phyloP scores from a whole-genome alignment of 257 asterid genomes.

The Solanum dulcamara region DNA sequence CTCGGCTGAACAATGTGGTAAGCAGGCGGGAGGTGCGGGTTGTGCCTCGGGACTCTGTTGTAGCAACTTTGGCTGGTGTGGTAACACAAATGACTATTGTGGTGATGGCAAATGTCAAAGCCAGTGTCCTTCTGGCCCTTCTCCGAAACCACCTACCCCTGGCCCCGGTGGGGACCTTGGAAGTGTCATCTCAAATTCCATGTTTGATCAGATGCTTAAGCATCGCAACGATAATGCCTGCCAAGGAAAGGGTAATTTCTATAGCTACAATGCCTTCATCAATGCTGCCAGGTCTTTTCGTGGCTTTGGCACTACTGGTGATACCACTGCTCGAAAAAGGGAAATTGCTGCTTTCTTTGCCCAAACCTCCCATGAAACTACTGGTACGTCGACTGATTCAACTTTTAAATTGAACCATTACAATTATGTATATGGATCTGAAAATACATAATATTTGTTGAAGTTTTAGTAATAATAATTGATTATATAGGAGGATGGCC shows the following conservation, averaged over 20 bases:
- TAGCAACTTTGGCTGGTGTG: background rate
- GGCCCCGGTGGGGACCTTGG: background rate
- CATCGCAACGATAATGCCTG: conserved; percentile 18
- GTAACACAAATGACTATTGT: background rate
- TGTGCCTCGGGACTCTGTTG: background rate
- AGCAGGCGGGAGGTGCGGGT: background rate
- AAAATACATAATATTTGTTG: background rate
- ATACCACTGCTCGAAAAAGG: conserved; percentile 7
- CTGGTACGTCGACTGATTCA: background rate
- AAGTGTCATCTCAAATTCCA: background rate
- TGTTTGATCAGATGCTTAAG: conserved; percentile 5
- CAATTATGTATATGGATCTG: too few species aligned
- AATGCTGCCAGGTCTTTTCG: conserved; percentile 8
- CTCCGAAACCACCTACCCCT: background rate
- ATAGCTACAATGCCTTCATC: conserved; percentile 19
- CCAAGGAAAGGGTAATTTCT: conserved; percentile 11
- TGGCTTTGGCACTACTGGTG: conserved; percentile 20
- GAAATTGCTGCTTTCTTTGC: conserved; percentile 25
- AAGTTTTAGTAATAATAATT: background rate
- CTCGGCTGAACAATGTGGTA: background rate
- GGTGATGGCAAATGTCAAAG: background rate
- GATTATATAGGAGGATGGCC: conserved; percentile 14
- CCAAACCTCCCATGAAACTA: conserved; percentile 23
- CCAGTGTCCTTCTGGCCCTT: background rate
- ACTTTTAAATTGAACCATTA: background rate